Conservation (phyloP, 116 monocot species). For the Papilionanthe hybrid region DNA sequence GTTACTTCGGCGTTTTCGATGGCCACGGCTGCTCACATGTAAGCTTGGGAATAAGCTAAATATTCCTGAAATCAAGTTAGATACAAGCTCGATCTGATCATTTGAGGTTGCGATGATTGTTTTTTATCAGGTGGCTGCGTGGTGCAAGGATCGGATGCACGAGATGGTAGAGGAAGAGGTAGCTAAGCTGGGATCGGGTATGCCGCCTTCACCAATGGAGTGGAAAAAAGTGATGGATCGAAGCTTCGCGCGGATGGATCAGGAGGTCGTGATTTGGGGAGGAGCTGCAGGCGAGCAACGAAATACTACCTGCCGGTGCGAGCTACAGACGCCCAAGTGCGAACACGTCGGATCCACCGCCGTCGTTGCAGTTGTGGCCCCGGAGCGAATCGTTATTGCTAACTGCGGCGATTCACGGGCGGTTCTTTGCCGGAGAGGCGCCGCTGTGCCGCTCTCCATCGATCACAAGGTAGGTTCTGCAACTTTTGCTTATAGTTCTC, state of each 20-base stretch:
- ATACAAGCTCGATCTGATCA: background rate
- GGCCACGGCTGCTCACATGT: conserved; percentile 54
- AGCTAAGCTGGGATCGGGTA: background rate
- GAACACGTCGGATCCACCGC: conserved; percentile 81
- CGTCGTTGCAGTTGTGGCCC: conserved; percentile 54
- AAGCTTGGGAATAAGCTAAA: background rate
- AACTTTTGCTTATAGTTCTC: no score
- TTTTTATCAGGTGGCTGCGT: conserved; percentile 30
- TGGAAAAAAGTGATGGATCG: conserved; percentile 36
- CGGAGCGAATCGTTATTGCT: conserved; percentile 40
- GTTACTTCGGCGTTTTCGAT: conserved; percentile 48
- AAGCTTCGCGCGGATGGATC: conserved; percentile 38
- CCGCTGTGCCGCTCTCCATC: conserved; percentile 45
- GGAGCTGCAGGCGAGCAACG: background rate
- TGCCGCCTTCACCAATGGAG: background rate
- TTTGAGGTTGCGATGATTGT: background rate
- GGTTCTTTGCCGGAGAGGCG: conserved; percentile 60
- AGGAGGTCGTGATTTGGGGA: conserved; percentile 19
- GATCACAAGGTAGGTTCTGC: conserved; percentile 60
- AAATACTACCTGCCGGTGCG: conserved; percentile 46
- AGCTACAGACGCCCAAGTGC: conserved; percentile 44
- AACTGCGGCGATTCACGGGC: conserved; percentile 88
- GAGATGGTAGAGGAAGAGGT: conserved; percentile 44
- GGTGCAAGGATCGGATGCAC: conserved; percentile 49
- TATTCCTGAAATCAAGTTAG: background rate